Percentiles rank a stretch among this genome's conserved stretches.
Evolutionary conservation across 768 basidiomycete genomes (phyloP).

Genomic region (Boletus rex-veris): DNA sequence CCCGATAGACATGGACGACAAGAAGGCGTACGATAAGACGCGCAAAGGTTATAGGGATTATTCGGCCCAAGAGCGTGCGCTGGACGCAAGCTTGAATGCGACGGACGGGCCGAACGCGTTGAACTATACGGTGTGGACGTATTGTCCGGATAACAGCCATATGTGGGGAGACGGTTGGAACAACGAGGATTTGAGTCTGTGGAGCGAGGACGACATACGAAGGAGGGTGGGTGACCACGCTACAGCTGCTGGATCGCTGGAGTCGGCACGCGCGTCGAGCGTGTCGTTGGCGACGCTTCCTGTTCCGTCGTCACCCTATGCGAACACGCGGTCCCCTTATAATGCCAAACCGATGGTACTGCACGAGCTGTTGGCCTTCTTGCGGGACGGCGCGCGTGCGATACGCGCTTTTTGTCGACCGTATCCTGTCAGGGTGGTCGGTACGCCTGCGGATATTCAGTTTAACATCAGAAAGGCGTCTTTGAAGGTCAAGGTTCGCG

Average conservation of each 20-base stretch:
- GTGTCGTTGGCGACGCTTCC: slow-evolving; percentile 20
- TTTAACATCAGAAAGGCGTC: slow-evolving; percentile 72
- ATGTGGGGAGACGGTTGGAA: slow-evolving; percentile 97
- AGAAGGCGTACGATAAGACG: slow-evolving; percentile 66
- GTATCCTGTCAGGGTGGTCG: slow-evolving; percentile 74
- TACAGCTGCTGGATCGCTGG: not conserved
- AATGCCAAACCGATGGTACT: not conserved
- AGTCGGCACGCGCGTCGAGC: slow-evolving; percentile 15
- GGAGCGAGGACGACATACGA: slow-evolving; percentile 70
- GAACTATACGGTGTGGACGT: slow-evolving; percentile 87
- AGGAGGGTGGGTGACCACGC: not conserved
- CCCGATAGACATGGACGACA: slow-evolving; percentile 91
- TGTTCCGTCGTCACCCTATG: slow-evolving; percentile 17
- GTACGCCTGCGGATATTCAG: slow-evolving; percentile 56
- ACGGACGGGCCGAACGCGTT: slow-evolving; percentile 73
- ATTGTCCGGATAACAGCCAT: slow-evolving; percentile 78
- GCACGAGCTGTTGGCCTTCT: slow-evolving; percentile 47
- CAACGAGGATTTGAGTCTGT: slow-evolving; percentile 89
- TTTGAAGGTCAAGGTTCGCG: slow-evolving; percentile 68
- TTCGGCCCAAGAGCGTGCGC: slow-evolving; percentile 71
- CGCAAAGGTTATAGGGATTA: slow-evolving; percentile 66
- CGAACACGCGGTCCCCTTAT: not conserved
- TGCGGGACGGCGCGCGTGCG: slow-evolving; percentile 85
- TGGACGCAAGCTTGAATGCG: slow-evolving; percentile 79
- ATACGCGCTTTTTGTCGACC: slow-evolving; percentile 83